Evolutionary conservation across 257 asterid genomes (phyloP), one percentile per base, ranked within the genome.

Genomic region (Lycium barbarum): DNA sequence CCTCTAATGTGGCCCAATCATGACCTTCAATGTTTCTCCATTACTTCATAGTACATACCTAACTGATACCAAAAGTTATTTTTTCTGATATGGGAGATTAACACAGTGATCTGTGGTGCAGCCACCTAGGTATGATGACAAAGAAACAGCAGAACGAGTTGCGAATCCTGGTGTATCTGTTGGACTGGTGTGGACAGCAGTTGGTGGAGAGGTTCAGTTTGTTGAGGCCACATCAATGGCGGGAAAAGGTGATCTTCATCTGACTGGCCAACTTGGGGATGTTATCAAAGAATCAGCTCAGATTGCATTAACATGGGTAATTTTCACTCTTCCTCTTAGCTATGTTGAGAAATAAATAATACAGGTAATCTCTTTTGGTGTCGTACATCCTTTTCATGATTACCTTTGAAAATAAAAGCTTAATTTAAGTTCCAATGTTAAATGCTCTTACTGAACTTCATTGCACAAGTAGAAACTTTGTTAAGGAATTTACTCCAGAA

Each of bases 231-330:
- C 95, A 55, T 90, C 92, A 17, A 94, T 94, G 98, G 98, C 87
- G 84, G 99, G 99, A 84, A 97, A 92, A 91, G 99, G 99, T 70
- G 98, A 97, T 54, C 90, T 97, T 85, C 99, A 91, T 91, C 98
- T 97, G 80, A 97, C 99, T 2, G 99, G 99, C 86, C 99, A 95
- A 90, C 99, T 97, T 80, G 98, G 98, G 88, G 98, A 94, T 84
- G 98, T 97, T 73, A 95, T 95, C 85, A 97, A 97, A 87, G 99
- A 97, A 90, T 97, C 99, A 43, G 99, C 99, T 63, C 98, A 94
- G 92, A 97, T 95, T 88, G 99, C 99, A 81, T 84, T 97, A 88
- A 97, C 99, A 82, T 97, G 99, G 99, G 99, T 97, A 95, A 91
- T 40, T 68, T 55, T 66, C 22, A 55, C 70, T 83, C 53, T 63